These are phyloP conservation scores for Entonaema liquescens DNA, from an alignment of 495 filamentous ascomycete species.

Conservation along the genomic window DNA sequence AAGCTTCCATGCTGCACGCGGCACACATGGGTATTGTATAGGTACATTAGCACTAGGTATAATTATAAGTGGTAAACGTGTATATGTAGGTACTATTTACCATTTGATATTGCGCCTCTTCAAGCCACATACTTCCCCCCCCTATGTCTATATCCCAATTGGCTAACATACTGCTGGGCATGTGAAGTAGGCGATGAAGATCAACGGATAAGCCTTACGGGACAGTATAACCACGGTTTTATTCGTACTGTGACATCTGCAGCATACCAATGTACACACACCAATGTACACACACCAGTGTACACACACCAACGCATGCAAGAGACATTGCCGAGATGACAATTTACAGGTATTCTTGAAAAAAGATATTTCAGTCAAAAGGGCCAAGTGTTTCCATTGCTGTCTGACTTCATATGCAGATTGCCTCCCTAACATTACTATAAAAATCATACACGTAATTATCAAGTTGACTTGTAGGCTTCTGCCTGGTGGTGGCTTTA, in stretches of 20 bases:
- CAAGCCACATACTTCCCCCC: background rate
- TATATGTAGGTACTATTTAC: background rate
- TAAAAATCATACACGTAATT: background rate
- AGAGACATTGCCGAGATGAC: background rate
- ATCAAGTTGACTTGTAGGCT: background rate
- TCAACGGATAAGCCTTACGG: background rate
- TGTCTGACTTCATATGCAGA: too few relatives aligned
- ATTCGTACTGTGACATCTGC: background rate
- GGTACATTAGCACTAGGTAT: background rate
- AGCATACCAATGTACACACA: too few relatives aligned
- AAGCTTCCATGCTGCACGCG: slow-evolving; percentile 6
- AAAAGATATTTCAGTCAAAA: background rate
- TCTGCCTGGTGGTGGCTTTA: background rate
- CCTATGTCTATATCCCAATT: background rate
- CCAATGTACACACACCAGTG: too few relatives aligned
- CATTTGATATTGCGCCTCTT: background rate
- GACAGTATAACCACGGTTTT: background rate
- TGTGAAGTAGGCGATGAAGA: background rate
- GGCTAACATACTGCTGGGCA: background rate
- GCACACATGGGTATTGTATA: background rate
- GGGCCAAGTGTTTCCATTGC: background rate
- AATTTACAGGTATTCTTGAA: background rate
- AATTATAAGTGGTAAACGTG: background rate
- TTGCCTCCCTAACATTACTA: too few relatives aligned
- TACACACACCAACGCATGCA: too few relatives aligned